phyloP scores from a whole-genome alignment of 2,329 filamentous ascomycete genomes.

The Colletotrichum trifolii region DNA sequence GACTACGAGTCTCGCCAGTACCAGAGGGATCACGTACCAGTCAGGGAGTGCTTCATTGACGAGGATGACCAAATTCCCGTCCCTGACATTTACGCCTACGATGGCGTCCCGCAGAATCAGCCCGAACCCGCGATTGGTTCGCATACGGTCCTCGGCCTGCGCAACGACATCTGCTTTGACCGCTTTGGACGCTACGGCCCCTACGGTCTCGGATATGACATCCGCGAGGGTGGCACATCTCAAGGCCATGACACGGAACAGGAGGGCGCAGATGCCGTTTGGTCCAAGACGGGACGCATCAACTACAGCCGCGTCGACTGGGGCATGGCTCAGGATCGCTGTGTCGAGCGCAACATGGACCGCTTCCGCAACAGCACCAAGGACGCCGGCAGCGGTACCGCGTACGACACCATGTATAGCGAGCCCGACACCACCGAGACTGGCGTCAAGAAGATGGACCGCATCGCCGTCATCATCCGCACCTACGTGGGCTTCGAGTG shows the following conservation, averaged over 20 bases:
- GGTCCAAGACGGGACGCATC: conserved; percentile 65
- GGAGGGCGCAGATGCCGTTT: conserved; percentile 72
- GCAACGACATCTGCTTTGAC: conserved; percentile 87
- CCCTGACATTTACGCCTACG: conserved; percentile 75
- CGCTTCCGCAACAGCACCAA: conserved; percentile 65
- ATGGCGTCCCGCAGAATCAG: conserved; percentile 79
- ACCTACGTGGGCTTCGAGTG: conserved; percentile 85
- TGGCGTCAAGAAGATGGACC: conserved; percentile 57
- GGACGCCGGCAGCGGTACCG: conserved; percentile 33
- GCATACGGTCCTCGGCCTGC: conserved; percentile 77
- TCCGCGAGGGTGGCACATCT: conserved; percentile 75
- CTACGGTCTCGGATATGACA: conserved; percentile 86
- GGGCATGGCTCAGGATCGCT: conserved; percentile 64
- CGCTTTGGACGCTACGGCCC: conserved; percentile 85
- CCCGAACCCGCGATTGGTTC: conserved; percentile 83
- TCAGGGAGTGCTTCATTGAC: conserved; percentile 73
- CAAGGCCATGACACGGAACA: conserved; percentile 79
- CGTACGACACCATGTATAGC: conserved; percentile 13
- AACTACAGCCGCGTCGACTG: conserved; percentile 67
- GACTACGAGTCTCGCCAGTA: conserved; percentile 73
- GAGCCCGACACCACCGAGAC: conserved; percentile 32
- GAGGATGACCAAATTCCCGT: conserved; percentile 64
- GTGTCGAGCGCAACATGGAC: conserved; percentile 69
- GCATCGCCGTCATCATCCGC: conserved; percentile 82
- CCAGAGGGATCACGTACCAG: conserved; percentile 60